phyloP scores from a whole-genome alignment of 352 stramenopile genomes.

The Aphanomyces cochlioides region DNA sequence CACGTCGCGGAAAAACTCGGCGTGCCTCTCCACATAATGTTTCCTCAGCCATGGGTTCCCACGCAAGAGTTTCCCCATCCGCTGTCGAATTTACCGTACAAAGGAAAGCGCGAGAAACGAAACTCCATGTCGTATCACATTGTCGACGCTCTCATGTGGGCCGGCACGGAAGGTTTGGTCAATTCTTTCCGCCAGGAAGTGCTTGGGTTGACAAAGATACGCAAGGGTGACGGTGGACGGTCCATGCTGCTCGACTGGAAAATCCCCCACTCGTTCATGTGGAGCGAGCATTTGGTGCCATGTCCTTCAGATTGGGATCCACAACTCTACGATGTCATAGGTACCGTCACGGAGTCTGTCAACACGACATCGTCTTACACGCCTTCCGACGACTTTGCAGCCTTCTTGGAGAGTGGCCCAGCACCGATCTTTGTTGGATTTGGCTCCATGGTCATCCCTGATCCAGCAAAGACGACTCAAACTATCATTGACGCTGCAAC shows the following conservation, averaged over 20 bases:
- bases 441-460: slow-evolving; percentile 89
- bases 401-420: slow-evolving; percentile 55
- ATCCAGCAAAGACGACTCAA: slow-evolving; percentile 59
- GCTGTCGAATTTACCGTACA: slow-evolving; percentile 78
- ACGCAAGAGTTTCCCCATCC: slow-evolving; percentile 88
- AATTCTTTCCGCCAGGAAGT: slow-evolving; percentile 74
- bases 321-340: slow-evolving; percentile 81
- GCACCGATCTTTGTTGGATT: slow-evolving; percentile 93
- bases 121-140: slow-evolving; percentile 87
- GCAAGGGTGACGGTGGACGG: slow-evolving; percentile 54
- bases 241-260: slow-evolving; percentile 59
- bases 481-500: slow-evolving; percentile 85
- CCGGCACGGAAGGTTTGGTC: slow-evolving; percentile 62
- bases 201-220: slow-evolving; percentile 56
- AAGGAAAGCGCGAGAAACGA: slow-evolving; percentile 43
- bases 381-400: slow-evolving; percentile 48
- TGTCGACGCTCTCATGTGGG: slow-evolving; percentile 80
- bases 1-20: slow-evolving; percentile 90
- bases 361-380: slow-evolving; percentile 36
- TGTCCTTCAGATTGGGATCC: slow-evolving; percentile 86
- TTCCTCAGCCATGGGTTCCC: slow-evolving; percentile 86
- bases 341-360: slow-evolving; percentile 51
- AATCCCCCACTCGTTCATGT: slow-evolving; percentile 89
- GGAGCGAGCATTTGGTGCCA: slow-evolving; percentile 77
- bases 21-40: slow-evolving; percentile 94